Base-by-base conservation (phyloP, 2,329 filamentous ascomycete genomes). In the Cordyceps cateniannulata region DNA sequence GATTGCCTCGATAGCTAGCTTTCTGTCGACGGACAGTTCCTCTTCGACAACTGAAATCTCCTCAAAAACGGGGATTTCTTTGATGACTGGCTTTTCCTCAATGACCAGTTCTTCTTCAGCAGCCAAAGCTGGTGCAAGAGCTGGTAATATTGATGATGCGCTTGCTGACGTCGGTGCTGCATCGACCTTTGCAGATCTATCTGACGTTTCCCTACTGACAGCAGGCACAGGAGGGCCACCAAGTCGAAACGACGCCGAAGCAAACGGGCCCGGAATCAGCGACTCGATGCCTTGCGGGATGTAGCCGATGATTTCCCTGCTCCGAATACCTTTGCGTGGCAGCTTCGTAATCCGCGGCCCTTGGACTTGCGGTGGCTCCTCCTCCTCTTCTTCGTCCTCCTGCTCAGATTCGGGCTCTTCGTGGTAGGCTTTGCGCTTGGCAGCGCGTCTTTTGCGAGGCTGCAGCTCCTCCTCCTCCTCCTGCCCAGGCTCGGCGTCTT, bases 281-380 rank as follows among this genome's bases (percentile, higher is more conserved):
- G 60, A 62, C 3, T 64, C 63, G 10, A 66, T 65, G 14, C 54
- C 38, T 2, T 66, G 65, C 22, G 68, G 50, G 9, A 68, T 56
- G 50, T 75, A 76, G 3, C 79, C 78, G 55, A 81, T 71, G n/a
- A 81, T 73, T 60, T 81, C 79, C 63, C 69, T 77, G 66, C 79
- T 79, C 62, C 73, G 78, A 49, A 80, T 69, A 47, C 76, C 75
- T 64, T 75, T 79, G 24, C 75, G 73, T 25, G 71, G 67, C 61
- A 81, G 69, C 47, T 68, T 74, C 1, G 72, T 71, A 20, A 80
- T 70, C 9, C 72, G 72, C 12, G 76, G 77, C 2, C 69, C 70
- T 25, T 49, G 14, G 5, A 25, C 27, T 5, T 49, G 20, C 3
- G 54, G 6, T 18, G 9, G 12, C 20, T 51, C 45, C 12, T 53